phyloP scores from a whole-genome alignment of 2,329 filamentous ascomycete genomes.

The Proliferodiscus dingleyae region DNA sequence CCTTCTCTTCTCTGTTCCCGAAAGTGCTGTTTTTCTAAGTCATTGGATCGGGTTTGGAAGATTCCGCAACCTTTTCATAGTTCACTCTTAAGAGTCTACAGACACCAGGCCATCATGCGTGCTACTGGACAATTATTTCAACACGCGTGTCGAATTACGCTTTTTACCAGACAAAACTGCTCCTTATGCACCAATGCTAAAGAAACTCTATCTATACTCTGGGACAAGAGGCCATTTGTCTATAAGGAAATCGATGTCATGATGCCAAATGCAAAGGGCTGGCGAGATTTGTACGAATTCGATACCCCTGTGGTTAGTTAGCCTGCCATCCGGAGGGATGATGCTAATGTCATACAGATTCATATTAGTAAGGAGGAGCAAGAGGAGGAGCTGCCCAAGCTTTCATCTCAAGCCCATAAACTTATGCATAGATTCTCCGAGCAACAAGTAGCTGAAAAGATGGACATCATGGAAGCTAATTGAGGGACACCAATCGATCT shows the following conservation, averaged over 20 bases:
- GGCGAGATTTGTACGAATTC: conserved; percentile 73
- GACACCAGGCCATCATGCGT: too few species aligned
- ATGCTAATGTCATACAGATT: conserved; percentile 35
- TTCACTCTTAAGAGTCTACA: too few species aligned
- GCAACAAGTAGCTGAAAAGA: conserved; percentile 61
- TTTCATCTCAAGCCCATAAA: conserved; percentile 48
- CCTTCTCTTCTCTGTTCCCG: too few species aligned
- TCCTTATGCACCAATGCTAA: conserved; percentile 67
- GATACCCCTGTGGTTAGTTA: conserved; percentile 68
- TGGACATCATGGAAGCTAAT: conserved; percentile 53
- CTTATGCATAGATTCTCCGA: conserved; percentile 73
- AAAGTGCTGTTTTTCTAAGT: too few species aligned
- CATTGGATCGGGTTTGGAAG: too few species aligned
- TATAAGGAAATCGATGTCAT: conserved; percentile 68
- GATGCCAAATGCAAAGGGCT: conserved; percentile 54
- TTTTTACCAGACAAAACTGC: conserved; percentile 70
- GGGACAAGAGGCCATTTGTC: conserved; percentile 60
- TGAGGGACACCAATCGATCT: too few species aligned
- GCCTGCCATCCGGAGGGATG: background rate
- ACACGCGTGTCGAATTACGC: conserved; percentile 60
- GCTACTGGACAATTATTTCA: conserved; percentile 43
- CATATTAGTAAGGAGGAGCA: conserved; percentile 54
- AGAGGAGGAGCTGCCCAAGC: conserved; percentile 44
- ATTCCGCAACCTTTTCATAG: too few species aligned
- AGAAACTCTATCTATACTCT: conserved; percentile 61